Base-by-base conservation (phyloP, 2,329 filamentous ascomycete species). In the Neospermospora avenae region DNA sequence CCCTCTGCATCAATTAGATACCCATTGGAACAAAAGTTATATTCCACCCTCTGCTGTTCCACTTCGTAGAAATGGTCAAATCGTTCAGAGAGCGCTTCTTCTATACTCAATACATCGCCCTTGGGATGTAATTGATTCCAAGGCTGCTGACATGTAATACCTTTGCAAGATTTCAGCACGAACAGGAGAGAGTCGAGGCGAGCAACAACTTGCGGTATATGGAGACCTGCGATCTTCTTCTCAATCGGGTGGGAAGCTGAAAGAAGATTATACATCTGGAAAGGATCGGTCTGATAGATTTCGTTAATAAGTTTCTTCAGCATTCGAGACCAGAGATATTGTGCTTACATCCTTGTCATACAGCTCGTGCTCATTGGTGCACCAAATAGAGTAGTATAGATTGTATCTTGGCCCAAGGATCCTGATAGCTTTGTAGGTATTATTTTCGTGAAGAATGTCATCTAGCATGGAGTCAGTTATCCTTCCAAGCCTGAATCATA, bases 331-430 rank as follows among this genome's bases (percentile, higher is more conserved):
- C 31, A 2, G 25, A 16, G 53, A 20, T 5, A 18, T 20, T 4
- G 16, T 5, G 8, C 53, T 46, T 31, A 55, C 83, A 69, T 77
- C 79, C 55, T 86, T 68, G 61, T 88, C 78, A 69, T 88, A 89
- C 1, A 87, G 77, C 70, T 89, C 85, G 53, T 83, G 81, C 67
- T 88, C 85, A 48, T 83, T 83, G 16, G 74, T 86, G 67, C 87
- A 90, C 85, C 85, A 89, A 0, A 88, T 83, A 0, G 84, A 80
- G 66, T 89, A 89, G 62, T 84, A 83, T 4, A 88, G 69, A 66
- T 80, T 82, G 67, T 88, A 88, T 2, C 74, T 72, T 1, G 75
- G 62, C 0, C 74, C 71, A 14, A 78, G 69, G 0, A 81, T 63
- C 14, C 79, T 72, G 1, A 81, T 57, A 0, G 70, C 74, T 63